phyloP scores from a whole-genome alignment of 306 rosid genomes.

The Dalbergia oliveri region DNA sequence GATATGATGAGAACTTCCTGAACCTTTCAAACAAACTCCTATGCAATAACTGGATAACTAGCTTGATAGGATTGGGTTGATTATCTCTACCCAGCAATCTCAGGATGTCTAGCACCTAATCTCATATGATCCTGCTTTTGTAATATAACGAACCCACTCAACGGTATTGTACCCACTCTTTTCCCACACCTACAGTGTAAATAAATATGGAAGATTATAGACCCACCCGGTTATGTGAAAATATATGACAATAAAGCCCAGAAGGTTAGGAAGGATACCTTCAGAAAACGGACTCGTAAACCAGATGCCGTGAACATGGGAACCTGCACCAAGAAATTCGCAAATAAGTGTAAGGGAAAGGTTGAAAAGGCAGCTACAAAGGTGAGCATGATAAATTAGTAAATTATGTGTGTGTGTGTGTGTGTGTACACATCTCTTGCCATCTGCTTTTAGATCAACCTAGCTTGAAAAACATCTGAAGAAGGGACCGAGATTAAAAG shows the following conservation, averaged over 20 bases:
- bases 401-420: no score
- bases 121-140: slow-evolving; percentile 96
- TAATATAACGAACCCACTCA: slow-evolving; percentile 99
- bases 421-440: background rate
- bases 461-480: background rate
- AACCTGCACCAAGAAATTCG: slow-evolving; percentile 54
- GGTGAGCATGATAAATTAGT: no score
- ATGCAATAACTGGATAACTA: background rate
- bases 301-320: slow-evolving; percentile 99
- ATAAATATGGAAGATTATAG: background rate
- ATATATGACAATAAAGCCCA: background rate
- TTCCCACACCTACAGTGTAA: slow-evolving; percentile 88
- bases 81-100: slow-evolving; percentile 44
- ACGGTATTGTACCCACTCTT: slow-evolving; percentile 99
- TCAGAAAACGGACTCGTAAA: slow-evolving; percentile 94
- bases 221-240: background rate
- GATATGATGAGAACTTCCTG: slow-evolving; percentile 8
- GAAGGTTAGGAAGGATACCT: slow-evolving; percentile 57
- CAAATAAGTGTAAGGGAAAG: slow-evolving; percentile 7
- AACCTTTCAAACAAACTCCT: slow-evolving; percentile 28
- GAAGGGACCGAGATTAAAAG: background rate
- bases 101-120: slow-evolving; percentile 73
- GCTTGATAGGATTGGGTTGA: slow-evolving; percentile 33
- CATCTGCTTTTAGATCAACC: slow-evolving; percentile 13
- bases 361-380: background rate